Evolutionary conservation across 78 protist genomes (phyloP).

Genomic region (Protostelium mycophagum): DNA sequence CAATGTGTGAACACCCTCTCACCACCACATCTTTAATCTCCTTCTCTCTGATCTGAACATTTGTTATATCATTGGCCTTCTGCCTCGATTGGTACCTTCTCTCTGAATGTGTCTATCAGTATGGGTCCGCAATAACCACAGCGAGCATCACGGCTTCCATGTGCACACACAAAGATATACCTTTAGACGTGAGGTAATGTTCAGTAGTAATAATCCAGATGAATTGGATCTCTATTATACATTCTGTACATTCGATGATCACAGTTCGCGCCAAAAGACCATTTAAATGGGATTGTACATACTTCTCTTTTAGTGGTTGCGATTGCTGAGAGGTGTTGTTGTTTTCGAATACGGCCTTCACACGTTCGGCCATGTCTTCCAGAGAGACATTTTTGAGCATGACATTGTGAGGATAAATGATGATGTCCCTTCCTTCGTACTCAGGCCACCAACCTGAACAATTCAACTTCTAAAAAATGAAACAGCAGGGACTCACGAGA

Average conservation of each 20-base stretch:
- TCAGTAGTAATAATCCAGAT: too few species aligned
- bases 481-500: background rate
- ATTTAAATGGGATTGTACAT: too few species aligned
- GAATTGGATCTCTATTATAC: too few species aligned
- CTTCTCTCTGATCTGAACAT: slow-evolving; percentile 5
- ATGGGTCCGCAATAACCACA: slow-evolving; percentile 70
- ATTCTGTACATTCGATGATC: too few species aligned
- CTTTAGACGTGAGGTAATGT: too few species aligned
- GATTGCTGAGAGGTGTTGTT: too few species aligned
- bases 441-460: background rate
- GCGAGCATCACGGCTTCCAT: slow-evolving; percentile 38
- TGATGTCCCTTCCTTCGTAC: background rate
- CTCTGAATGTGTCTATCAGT: slow-evolving; percentile 27
- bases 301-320: too few species aligned
- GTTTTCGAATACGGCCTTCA: background rate
- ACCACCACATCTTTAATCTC: slow-evolving; percentile 31
- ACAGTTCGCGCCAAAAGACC: too few species aligned
- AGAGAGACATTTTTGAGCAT: background rate
- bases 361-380: background rate
- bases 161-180: slow-evolving; percentile 46
- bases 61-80: background rate
- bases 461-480: background rate
- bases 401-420: background rate
- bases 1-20: slow-evolving; percentile 35
- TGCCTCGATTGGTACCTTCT: background rate